Evolutionary conservation across 805 yeast genomes (phyloP), one percentile per base, ranked within the genome.

Genomic region (Candida pini): DNA sequence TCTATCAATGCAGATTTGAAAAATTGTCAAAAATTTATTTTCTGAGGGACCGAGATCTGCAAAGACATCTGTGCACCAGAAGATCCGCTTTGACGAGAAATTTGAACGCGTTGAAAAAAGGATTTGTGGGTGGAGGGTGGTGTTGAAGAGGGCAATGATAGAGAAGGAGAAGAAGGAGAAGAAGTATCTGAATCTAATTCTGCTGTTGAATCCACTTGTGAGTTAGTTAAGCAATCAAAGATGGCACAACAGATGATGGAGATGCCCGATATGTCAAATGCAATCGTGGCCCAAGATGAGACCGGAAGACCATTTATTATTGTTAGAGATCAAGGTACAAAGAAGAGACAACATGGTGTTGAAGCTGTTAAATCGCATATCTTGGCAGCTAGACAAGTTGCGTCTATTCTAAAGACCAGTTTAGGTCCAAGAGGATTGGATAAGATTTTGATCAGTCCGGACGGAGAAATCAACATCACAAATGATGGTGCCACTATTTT

Each of bases 371-470:
- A 81, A 60, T 79, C 90, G 27, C 97, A 92, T 60, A 89, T 90
- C 36, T 69, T 87, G 36, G 97, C 97, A 23, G 97, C 97, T 20
- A 74, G 95, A 59, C 81, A 96, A 6, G 97, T 92, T 34, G 86
- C 97, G 9, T 81, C 89, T 22, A 87, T 92, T 40, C 81, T 92
- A 44, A 86, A 82, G 56, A 84, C 97, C 2, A 87, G 96, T 1
- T 68, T 92, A 44, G 99, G 99, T 8, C 99, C 99, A 33, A 77
- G 98, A 56, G 99, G 98, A n/a, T 68, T 94, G 52, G 99, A 92
- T 62, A 92, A 92, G 68, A 92, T 92, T 52, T 71, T 92, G 47
- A 85, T 92, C 45, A 78, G 89, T 34, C 97, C 92, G 20, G 98
- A 94, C 58, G 97, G 98, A 15, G 97, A 92, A 39, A 92, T 92